Base-by-base conservation (phyloP, 805 yeast genomes). In the Tetrapisispora namnaoensis region DNA sequence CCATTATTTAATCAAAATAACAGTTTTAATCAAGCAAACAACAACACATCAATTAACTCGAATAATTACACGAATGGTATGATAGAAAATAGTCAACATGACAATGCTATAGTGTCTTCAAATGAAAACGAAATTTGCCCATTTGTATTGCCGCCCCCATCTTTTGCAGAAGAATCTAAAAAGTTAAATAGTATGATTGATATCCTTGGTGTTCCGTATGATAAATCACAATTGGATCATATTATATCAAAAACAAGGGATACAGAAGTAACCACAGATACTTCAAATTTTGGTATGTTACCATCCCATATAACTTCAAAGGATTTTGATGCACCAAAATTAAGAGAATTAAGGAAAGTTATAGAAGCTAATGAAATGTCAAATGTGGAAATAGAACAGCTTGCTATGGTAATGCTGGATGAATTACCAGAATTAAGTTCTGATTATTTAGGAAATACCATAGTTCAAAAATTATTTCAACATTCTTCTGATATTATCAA, bases 361-460 rank as follows among this genome's bases (percentile, higher is more conserved):
- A 71, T 86, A 49, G 90, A 84, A 61, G 66, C 74, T 9, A 77
- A 79, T 45, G 57, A 63, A 10, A 62, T 80, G 53, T 55, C 81
- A 2, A 77, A 74, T 50, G 62, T 73, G 13, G 95, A 87, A 53
- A 74, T 88, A 42, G 97, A 90, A 62, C 89, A 81, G 53, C 69
- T 88, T 37, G 88, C 95, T 7, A 62, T 88, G 47, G 84, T 88
- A 4, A 86, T 91, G 90, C 69, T 86, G 51, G 83, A 79, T 51
- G 97, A 93, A 65, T 74, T 93, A 50, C 95, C 97, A 1, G 95
- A 87, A 60, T 72, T 93, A 46, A 80, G 96, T 27, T 81, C 91
- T 47, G 99, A 93, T 67, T 93, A 93, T 61, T 71, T 93, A 48
- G 99, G 99, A 20, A 93, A 93, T 63, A 93, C 99, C 0, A 86